These are phyloP conservation scores for Harringtonia lauricola DNA, from an alignment of 2,329 filamentous ascomycete species.

Conservation along the genomic window DNA sequence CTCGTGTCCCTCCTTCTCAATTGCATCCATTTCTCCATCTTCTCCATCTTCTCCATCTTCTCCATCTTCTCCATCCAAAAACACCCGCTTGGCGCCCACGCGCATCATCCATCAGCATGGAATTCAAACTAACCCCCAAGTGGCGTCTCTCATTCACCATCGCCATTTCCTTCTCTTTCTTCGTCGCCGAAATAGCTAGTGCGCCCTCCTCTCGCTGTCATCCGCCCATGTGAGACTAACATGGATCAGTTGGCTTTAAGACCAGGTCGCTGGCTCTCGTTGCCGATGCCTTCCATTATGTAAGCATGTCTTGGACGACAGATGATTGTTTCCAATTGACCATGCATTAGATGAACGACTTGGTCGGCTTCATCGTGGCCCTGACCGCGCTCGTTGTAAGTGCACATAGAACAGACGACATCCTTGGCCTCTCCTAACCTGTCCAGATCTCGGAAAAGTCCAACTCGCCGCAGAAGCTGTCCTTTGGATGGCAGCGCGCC, in stretches of 20 bases:
- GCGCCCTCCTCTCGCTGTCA: conserved; percentile 7
- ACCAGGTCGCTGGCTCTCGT: conserved; percentile 62
- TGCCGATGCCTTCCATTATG: conserved; percentile 71
- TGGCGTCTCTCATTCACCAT: conserved; percentile 36
- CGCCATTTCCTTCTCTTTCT: conserved; percentile 37
- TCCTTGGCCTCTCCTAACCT: too few relatives aligned
- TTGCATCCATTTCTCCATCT: too few relatives aligned
- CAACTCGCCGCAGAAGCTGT: conserved; percentile 45
- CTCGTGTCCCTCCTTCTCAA: too few relatives aligned
- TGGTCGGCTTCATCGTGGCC: conserved; percentile 58
- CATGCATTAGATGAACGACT: conserved; percentile 52
- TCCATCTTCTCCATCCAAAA: too few relatives aligned
- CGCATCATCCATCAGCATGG: conserved; percentile 22
- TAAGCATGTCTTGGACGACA: conserved; percentile 22
- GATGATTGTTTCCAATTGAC: conserved; percentile 31
- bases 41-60: too few relatives aligned
- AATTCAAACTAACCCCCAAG: conserved; percentile 25
- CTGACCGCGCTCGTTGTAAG: conserved; percentile 51
- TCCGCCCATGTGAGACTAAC: too few relatives aligned
- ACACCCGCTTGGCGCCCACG: too few relatives aligned
- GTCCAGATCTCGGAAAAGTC: conserved; percentile 43
- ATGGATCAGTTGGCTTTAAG: conserved; percentile 60
- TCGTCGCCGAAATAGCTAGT: conserved; percentile 40
- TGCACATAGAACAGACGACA: too few relatives aligned
- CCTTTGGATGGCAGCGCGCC: conserved; percentile 69